Base-by-base conservation (phyloP, 1,284 basidiomycete genomes). In the Cystobasidiaceae sp. region DNA sequence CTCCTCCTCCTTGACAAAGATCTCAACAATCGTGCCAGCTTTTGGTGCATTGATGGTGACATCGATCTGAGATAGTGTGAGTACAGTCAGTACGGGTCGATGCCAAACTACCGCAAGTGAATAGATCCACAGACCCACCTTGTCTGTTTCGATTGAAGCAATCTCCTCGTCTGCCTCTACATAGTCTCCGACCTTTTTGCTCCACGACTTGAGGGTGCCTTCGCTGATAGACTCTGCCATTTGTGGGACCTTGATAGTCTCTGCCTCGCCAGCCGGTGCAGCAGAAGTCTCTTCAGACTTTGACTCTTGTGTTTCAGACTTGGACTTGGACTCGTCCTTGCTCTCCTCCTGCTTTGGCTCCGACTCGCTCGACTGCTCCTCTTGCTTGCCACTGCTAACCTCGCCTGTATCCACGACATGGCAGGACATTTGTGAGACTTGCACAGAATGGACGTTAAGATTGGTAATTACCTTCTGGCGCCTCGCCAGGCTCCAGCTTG, bases 141-240 rank as follows among this genome's bases (percentile, higher is more conserved):
- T 97, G 83, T 98, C 94, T 13, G 94, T 98, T 81, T 98, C 94
- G 72, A 98, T 97, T 50, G 91, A 94, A 27, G 93, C 94, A 63
- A 98, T 83, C 80, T 98, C 94, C 80, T 98, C 94, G 77, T 97
- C 92, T 44, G 83, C 87, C 76, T 87, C 84, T 67, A 98, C 93
- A 68, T 81, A 84, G 76, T 98, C 94, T 45, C 94, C 94, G 55
- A 90, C 86, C 79, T 93, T 85, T 81, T 97, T 97, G 74, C 84
- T 83, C 92, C 93, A 98, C 68, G 90, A 83, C 80, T 93, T 97
- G 68, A 98, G 82, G 4, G 94, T 98, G 59, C 94, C 94, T 79
- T 98, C 94, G 17, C 91, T 91, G 79, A 98, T 96, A 71, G 93
- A 97, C 79, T 98, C 94, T 59, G 94, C 93, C 93, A 98, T 97